phyloP scores from a whole-genome alignment of 2,329 filamentous ascomycete genomes.

The Tolypocladium tundrense region DNA sequence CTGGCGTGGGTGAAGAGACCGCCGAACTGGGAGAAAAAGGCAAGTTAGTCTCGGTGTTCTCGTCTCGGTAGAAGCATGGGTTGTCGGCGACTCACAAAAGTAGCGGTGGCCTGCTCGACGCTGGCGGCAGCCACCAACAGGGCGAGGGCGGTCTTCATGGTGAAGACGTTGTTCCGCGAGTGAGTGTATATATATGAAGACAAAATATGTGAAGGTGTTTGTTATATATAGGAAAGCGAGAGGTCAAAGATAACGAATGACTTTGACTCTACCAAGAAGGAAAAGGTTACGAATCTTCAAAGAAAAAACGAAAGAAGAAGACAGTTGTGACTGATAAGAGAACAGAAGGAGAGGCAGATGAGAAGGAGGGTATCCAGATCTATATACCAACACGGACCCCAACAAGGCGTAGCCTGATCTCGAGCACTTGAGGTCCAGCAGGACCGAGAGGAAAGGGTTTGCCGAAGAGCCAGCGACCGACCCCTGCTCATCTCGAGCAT shows the following conservation, averaged over 20 bases:
- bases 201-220: slow-evolving; percentile 4
- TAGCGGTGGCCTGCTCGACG: slow-evolving; percentile 38
- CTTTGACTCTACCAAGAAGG: background rate
- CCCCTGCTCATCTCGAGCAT: background rate
- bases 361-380: background rate
- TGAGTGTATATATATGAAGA: slow-evolving; percentile 7
- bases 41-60: background rate
- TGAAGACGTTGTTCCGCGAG: slow-evolving; percentile 12
- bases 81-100: slow-evolving; percentile 18
- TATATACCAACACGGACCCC: background rate
- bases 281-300: background rate
- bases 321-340: background rate
- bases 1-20: slow-evolving; percentile 16
- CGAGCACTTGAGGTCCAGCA: background rate
- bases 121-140: slow-evolving; percentile 41
- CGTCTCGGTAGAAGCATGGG: background rate
- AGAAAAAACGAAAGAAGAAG: background rate
- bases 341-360: background rate
- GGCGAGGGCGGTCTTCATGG: slow-evolving; percentile 41
- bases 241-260: background rate
- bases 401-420: no score
- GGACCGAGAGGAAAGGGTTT: background rate
- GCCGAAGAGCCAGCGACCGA: background rate
- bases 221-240: slow-evolving; percentile 16
- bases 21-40: background rate